Conservation (phyloP, 1,284 basidiomycete genomes). For the Fomitopsis betulina region DNA sequence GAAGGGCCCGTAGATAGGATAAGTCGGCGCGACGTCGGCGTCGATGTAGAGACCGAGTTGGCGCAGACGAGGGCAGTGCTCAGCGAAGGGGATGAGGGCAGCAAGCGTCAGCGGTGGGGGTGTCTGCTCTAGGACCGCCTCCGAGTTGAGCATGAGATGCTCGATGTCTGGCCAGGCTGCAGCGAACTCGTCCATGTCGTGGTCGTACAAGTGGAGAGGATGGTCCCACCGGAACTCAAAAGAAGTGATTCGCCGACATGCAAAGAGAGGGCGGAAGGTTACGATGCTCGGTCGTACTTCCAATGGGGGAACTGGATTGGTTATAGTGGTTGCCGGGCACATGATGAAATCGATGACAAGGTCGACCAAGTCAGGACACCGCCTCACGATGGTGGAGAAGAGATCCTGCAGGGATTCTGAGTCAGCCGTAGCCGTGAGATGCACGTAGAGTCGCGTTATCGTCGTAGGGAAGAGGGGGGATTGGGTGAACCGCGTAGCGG, state of each 20-base stretch:
- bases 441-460: constrained; percentile 46
- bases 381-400: constrained; percentile 37
- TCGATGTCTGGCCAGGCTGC: constrained; percentile 44
- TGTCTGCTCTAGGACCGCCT: constrained; percentile 37
- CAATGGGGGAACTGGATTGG: constrained; percentile 15
- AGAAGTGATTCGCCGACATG: constrained; percentile 36
- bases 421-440: constrained; percentile 40
- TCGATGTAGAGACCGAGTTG: constrained; percentile 52
- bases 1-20: constrained; percentile 28
- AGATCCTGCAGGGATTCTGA: constrained; percentile 37
- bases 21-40: constrained; percentile 24
- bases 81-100: constrained; percentile 47
- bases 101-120: constrained; percentile 37
- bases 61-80: constrained; percentile 44
- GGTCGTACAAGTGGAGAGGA: constrained; percentile 42
- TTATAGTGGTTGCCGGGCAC: constrained; percentile 16
- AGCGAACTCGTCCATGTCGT: constrained; percentile 46
- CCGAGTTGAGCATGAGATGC: constrained; percentile 43
- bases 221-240: constrained; percentile 54
- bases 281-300: constrained; percentile 37
- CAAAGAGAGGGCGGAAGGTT: constrained; percentile 45
- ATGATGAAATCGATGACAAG: constrained; percentile 26
- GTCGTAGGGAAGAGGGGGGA: constrained; percentile 23
- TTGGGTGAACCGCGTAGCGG: constrained; percentile 17
- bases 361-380: constrained; percentile 37